Evolutionary conservation across 306 rosid species (phyloP).

Genomic region (Elaeagnus macrophylla): DNA sequence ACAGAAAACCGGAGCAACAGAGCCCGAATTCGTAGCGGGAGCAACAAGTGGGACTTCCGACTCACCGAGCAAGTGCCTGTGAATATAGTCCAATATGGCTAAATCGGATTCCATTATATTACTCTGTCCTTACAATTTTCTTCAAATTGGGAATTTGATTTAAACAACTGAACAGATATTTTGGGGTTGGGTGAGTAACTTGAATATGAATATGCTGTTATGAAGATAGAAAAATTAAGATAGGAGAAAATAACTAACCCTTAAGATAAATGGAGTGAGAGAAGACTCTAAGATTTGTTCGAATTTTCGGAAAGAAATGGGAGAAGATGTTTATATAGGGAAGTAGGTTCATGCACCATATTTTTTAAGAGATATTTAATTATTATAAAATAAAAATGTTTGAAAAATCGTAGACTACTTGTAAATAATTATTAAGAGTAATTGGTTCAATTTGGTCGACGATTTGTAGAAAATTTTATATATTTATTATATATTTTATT

Average conservation of each 20-base stretch:
- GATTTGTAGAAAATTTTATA: no score
- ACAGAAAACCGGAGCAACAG: constrained; percentile 22
- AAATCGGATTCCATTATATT: constrained; percentile 27
- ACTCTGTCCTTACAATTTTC: constrained; percentile 27
- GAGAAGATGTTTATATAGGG: constrained; percentile 31
- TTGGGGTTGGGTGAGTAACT: no score
- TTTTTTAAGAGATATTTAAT: not conserved
- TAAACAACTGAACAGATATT: not conserved
- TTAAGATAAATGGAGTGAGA: not conserved
- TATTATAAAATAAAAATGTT: no score
- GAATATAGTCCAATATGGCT: constrained; percentile 41
- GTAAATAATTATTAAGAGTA: no score
- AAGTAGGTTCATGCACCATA: constrained; percentile 43
- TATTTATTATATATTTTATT: no score
- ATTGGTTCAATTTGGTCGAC: no score
- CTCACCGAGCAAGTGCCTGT: constrained; percentile 65
- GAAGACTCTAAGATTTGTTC: not conserved
- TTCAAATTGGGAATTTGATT: not conserved
- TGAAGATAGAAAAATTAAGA: not conserved
- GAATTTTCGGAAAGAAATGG: not conserved
- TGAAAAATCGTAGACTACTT: no score
- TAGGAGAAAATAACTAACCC: no score
- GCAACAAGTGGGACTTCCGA: constrained; percentile 11
- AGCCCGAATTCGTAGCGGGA: constrained; percentile 2
- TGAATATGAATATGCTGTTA: no score